Base-by-base conservation (phyloP, 2,329 filamentous ascomycete genomes). In the Lasiodiplodia hormozganensis region DNA sequence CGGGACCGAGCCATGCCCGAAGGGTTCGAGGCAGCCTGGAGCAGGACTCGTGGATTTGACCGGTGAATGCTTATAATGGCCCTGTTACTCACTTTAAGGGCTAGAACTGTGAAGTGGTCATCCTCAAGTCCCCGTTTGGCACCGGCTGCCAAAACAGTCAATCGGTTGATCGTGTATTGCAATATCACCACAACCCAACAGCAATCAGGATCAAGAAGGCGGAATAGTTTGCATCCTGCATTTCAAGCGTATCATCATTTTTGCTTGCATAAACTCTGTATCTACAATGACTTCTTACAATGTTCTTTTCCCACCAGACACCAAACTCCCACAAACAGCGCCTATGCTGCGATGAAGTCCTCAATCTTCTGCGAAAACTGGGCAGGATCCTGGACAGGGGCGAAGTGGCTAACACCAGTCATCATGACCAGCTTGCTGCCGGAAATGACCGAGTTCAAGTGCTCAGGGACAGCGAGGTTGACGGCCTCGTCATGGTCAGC, bases 381-480 rank as follows among this genome's bases (percentile, higher is more conserved):
- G 4, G n/a, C 23, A 31, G 81, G 79, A 70, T 83, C 76, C 70
- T 83, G 81, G 18, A 82, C 40, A 1, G 81, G 81, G 43, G 81
- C 81, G 71, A 83, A 83, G 69, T 83, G 81, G 69, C 81, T 82
- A 6, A 82, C 81, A 1, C 75, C 76, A 1, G 69, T 74, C 69
- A 83, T 70, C 8, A 78, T 80, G 47, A 76, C 72, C 54, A 80
- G 67, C 65, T 74, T 73, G 68, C 81, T 83, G 3, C 78, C 78
- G n/a, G 72, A 70, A 58, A 83, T 82, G 38, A 78, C 76, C 12
- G 70, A 70, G 67, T 79, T 73, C 66, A 83, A 70, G 70, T 76
- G 76, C 2, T 68, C 70, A 0, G 80, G 78, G 0, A 81, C 80
- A 52, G 76, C 75, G 28, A 74, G 69, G 57, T 80, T 81, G n/a